Evolutionary conservation across 2,329 filamentous ascomycete genomes (phyloP).

Genomic region (Pyricularia grisea): DNA sequence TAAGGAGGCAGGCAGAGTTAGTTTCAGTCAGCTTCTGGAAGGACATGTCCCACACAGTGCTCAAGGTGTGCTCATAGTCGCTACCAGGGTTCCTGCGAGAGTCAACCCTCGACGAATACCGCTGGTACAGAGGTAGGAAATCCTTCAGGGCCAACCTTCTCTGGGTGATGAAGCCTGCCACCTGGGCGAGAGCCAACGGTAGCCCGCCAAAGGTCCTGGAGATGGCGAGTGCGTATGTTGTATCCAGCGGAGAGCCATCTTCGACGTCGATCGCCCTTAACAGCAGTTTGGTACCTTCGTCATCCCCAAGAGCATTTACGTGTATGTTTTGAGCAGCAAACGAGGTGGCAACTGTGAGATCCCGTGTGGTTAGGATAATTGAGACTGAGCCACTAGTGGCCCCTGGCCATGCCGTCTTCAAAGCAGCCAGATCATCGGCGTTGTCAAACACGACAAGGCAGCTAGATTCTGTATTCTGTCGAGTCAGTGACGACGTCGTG

Average conservation of each 20-base stretch:
- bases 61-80: constrained; percentile 19
- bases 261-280: neutral
- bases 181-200: constrained; percentile 17
- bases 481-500: neutral
- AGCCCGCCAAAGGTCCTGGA: constrained; percentile 5
- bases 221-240: constrained; percentile 9
- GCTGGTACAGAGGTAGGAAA: constrained; percentile 18
- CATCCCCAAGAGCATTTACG: neutral
- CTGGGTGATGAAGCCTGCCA: constrained; percentile 19
- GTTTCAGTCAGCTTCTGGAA: constrained; percentile 14
- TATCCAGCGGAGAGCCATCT: constrained; percentile 8
- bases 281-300: neutral
- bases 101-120: constrained; percentile 9
- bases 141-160: constrained; percentile 13
- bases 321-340: neutral
- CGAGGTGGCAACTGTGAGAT: constrained; percentile 9
- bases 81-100: constrained; percentile 3
- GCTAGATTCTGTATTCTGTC: neutral
- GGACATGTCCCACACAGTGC: constrained; percentile 19
- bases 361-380: constrained; percentile 17
- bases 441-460: constrained; percentile 20
- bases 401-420: constrained; percentile 16
- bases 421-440: constrained; percentile 15
- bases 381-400: constrained; percentile 8
- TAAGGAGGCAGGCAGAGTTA: constrained; percentile 13